Conservation (phyloP, 495 filamentous ascomycete species). For the Annulohypoxylon bovei region DNA sequence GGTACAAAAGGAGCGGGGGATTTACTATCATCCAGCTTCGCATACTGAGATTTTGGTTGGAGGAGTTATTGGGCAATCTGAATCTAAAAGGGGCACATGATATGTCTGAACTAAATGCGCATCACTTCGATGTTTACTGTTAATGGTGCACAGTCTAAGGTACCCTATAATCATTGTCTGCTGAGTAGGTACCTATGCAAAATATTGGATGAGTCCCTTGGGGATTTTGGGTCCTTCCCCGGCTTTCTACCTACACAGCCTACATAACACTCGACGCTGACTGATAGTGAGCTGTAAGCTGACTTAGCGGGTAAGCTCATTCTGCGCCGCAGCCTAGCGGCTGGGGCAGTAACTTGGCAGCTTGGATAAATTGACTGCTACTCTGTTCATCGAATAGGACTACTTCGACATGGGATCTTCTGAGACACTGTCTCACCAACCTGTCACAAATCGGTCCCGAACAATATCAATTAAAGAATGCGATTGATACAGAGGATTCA, state of each 20-base stretch:
- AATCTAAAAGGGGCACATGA: neutral
- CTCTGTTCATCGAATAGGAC: constrained; percentile 1
- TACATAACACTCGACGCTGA: too few relatives aligned
- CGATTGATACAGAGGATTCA: neutral
- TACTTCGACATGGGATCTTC: neutral
- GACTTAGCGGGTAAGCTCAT: constrained; percentile 16
- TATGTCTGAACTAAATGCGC: neutral
- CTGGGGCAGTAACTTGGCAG: neutral
- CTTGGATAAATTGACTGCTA: constrained; percentile 6
- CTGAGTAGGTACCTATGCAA: neutral
- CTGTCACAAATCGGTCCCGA: constrained; percentile 22
- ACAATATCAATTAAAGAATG: neutral
- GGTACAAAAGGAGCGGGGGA: neutral
- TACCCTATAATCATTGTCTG: neutral
- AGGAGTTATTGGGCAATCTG: constrained; percentile 4
- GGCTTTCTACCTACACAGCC: too few relatives aligned
- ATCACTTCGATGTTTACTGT: neutral
- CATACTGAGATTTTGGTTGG: constrained; percentile 5
- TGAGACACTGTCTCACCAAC: constrained; percentile 21
- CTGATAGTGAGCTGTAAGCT: constrained; percentile 18
- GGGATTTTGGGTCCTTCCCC: neutral
- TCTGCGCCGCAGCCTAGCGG: constrained; percentile 17
- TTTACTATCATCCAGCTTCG: neutral
- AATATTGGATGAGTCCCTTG: neutral
- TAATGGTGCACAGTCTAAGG: neutral